Base-by-base conservation (phyloP, 2,329 filamentous ascomycete genomes). In the Conoideocrella luteorostrata region DNA sequence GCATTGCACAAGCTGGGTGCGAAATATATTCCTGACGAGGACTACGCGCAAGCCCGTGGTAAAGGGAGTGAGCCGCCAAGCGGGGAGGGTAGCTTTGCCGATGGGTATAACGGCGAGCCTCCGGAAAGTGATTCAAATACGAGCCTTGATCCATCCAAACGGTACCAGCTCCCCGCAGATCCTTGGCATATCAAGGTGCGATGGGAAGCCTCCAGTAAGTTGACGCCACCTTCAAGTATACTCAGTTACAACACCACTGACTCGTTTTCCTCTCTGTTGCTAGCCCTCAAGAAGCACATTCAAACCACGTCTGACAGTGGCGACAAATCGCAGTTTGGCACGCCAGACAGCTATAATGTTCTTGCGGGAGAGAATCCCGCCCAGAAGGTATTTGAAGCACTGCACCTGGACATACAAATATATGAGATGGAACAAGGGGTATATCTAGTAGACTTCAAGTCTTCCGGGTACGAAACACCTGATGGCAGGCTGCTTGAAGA, bases 361-460 rank as follows among this genome's bases (percentile, higher is more conserved):
- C 61, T 64, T 29, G 47, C 50, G 24, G 60, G 69, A n/a, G 65
- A 65, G 39, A 62, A 64, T 13, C 60, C 63, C 3, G 64, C 64
- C 20, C 67, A 70, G 39, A 68, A 65, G 41, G 80, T 88, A 50
- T 85, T 86, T 44, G 82, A 94, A n/a, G 91, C 86, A 60, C 85
- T 97, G 57, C 93, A 95, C 60, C 81, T 98, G 61, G 90, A 95
- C 52, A 96, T 98, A 50, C 93, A 96, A 62, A 83, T 96, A 41
- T 96, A 96, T 65, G 85, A 89, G 59, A 89, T 97, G 71, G 91
- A 97, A 63, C 81, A 82, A 46, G 85, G 87, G 44, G 91, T 93
- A 52, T 97, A 91, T 64, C 83, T 98, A 50, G 93, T 98, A 39
- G 93, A 98, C 63, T 98, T 98, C 74, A 97, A 96, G 63, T 97